Conservation (phyloP, 495 filamentous ascomycete species). For the Pyronema domesticum region DNA sequence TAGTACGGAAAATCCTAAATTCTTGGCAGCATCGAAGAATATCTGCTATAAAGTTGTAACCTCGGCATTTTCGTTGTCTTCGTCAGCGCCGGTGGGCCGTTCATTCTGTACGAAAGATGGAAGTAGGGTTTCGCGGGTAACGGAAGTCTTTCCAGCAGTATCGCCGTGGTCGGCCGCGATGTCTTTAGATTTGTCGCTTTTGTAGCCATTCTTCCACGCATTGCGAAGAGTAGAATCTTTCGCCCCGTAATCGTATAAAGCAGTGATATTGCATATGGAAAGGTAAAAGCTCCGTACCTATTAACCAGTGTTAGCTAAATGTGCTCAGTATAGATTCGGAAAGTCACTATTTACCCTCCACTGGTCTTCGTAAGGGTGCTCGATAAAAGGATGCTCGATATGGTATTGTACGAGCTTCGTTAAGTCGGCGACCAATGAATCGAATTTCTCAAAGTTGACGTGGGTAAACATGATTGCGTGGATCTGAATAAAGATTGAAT, state of each 20-base stretch:
- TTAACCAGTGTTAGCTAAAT: not conserved
- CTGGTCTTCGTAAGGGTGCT: constrained; percentile 28
- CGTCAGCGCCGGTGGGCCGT: constrained; percentile 12
- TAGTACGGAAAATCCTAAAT: constrained; percentile 17
- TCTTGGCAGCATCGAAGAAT: constrained; percentile 15
- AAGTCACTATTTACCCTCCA: constrained; percentile 28
- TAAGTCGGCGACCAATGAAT: constrained; percentile 29
- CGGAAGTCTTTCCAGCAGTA: constrained; percentile 6
- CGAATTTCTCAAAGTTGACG: constrained; percentile 28
- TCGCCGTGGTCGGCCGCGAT: constrained; percentile 1
- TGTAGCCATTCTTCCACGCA: constrained; percentile 19
- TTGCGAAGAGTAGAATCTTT: constrained; percentile 29
- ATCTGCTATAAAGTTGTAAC: constrained; percentile 18
- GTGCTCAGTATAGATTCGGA: not conserved
- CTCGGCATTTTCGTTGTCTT: constrained; percentile 3
- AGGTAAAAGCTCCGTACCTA: constrained; percentile 38
- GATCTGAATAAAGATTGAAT: constrained; percentile 35
- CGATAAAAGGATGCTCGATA: constrained; percentile 32
- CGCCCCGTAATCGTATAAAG: constrained; percentile 42
- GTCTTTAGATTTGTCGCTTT: constrained; percentile 10
- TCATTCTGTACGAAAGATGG: constrained; percentile 21
- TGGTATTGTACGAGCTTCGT: constrained; percentile 32
- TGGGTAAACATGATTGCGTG: constrained; percentile 41
- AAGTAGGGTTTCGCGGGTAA: constrained; percentile 20
- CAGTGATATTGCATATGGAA: constrained; percentile 42